Evolutionary conservation across 169 alveolate genomes (phyloP).

Genomic region (Plasmodium ovale): DNA sequence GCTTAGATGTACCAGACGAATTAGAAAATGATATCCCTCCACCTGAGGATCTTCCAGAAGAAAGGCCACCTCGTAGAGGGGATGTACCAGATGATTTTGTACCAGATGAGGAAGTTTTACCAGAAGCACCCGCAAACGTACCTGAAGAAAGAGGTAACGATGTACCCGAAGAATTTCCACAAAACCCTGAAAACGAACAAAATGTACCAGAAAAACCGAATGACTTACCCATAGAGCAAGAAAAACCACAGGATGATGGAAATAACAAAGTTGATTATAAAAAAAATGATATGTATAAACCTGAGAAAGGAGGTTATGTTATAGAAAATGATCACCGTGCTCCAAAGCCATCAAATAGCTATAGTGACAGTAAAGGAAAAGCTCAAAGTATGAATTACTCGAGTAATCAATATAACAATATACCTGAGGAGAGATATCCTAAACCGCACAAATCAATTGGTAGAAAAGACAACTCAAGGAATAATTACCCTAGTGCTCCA

Average conservation of each 20-base stretch:
- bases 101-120: neutral
- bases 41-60: neutral
- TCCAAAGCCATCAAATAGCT: no score
- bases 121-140: neutral
- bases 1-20: constrained; percentile 16
- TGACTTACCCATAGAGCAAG: neutral
- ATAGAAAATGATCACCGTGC: no score
- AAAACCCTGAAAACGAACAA: neutral
- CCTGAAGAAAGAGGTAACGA: constrained; percentile 12
- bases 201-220: neutral
- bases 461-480: neutral
- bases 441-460: neutral
- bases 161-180: neutral
- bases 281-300: no score
- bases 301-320: no score
- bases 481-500: neutral
- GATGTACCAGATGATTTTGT: neutral
- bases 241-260: no score
- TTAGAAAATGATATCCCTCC: constrained; percentile 3
- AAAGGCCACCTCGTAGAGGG: neutral
- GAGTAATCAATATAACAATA: neutral
- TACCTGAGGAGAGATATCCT: constrained; percentile 3
- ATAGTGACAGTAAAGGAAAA: no score
- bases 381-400: neutral
- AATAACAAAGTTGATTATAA: no score